phyloP scores from a whole-genome alignment of 106 monocot species.

The Phalaenopsis aphrodite region DNA sequence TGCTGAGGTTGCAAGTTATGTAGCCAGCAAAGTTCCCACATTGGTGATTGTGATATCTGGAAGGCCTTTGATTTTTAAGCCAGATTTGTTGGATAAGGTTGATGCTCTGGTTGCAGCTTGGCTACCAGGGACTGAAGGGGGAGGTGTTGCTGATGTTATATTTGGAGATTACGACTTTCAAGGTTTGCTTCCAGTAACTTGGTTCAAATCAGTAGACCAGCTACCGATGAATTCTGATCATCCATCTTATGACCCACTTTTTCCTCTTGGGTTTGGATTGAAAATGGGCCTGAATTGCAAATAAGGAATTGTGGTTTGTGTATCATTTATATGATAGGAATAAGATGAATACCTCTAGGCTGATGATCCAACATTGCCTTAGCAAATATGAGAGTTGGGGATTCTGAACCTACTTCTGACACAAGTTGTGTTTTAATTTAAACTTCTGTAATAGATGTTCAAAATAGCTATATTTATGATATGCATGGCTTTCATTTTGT shows the following conservation, averaged over 20 bases:
- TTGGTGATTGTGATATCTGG: conserved; percentile 68
- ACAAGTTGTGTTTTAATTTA: too few relatives aligned
- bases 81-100: conserved; percentile 36
- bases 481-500: too few relatives aligned
- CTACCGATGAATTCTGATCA: conserved; percentile 42
- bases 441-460: too few relatives aligned
- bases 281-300: conserved; percentile 28
- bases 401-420: too few relatives aligned
- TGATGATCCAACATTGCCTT: too few relatives aligned
- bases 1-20: conserved; percentile 21
- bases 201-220: conserved; percentile 54
- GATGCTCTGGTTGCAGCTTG: conserved; percentile 82
- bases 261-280: conserved; percentile 79
- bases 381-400: too few relatives aligned
- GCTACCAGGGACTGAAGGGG: conserved; percentile 78
- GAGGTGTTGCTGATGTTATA: conserved; percentile 61
- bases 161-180: conserved; percentile 79
- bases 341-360: neutral
- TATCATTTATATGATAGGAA: neutral
- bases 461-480: too few relatives aligned
- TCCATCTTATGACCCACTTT: conserved; percentile 43
- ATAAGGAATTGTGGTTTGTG: neutral
- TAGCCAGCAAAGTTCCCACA: conserved; percentile 60
- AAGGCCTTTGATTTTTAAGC: conserved; percentile 55
- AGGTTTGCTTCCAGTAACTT: conserved; percentile 64